Evolutionary conservation across 2,329 filamentous ascomycete species (phyloP), one percentile per base, ranked within the genome.

Genomic region (Intubia oerlemansii): DNA sequence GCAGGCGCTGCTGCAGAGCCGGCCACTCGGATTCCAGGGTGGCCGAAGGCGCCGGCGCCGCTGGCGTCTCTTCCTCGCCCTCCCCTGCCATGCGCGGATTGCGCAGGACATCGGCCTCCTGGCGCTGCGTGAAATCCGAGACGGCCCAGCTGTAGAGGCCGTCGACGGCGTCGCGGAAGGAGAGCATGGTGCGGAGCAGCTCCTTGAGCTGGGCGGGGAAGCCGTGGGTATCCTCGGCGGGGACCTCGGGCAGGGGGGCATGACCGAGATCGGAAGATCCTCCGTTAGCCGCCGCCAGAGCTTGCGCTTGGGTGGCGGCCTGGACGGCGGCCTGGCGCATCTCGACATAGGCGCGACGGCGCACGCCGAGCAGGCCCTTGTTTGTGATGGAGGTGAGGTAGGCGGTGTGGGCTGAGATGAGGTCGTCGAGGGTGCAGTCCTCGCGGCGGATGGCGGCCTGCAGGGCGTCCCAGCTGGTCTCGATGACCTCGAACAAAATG

Each of bases 401-500:
- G 30, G 69, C 72, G 11, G 75, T 79, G 50, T 98, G 88, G 1
- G 88, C 85, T 39, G 74, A 66, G 45, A 98, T 95, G 31, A 98
- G 62, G 44, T 95, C 88, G 53, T 98, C 90, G 9, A 98, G 65
- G 0, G 88, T 98, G 44, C 76, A 84, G 39, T 79, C 78, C 10
- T 47, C 80, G 45, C 78, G 81, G 31, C 66, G 69, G 36, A 95
- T 74, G 18, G 77, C 75, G 17, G 68, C 65, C 48, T 93, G 79
- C 3, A 98, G 63, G 44, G 85, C 76, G 36, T 79, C 78, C 90
- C 88, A 98, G 27, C 80, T 88, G 20, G 79, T 76, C 49, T 98
- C 88, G 41, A 98, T 95, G 40, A 98, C 88, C 50, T 98, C 88
- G 44, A 95, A 98, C 8, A 98, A 62, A 40, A 98, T 93, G 49